Base-by-base conservation (phyloP, 1,139 yeast genomes). In the Zygosaccharomyces pseudobailii region DNA sequence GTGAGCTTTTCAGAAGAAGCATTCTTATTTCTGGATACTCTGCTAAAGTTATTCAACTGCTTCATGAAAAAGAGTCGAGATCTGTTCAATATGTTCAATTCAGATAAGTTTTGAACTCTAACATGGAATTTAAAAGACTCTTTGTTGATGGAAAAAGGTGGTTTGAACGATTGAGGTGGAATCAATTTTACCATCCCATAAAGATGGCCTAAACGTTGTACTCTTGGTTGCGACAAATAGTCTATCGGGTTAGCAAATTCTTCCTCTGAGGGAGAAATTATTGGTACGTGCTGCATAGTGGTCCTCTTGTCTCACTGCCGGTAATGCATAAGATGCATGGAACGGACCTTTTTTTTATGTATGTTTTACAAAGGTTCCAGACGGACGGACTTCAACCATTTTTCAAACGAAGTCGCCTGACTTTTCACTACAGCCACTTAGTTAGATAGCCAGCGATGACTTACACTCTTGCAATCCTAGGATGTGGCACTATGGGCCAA, bases 401-500 rank as follows among this genome's bases (percentile, higher is more conserved):
- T 32, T 38, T 32, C 41, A n/a, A 32, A 38, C 41, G n/a, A 38
- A 21, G 24, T 27, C 17, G 23, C 23, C 30, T 32, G 17, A 38
- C 34, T 21, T 35, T 22, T 35, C 13, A 20, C 13, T n/a, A 10
- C 24, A 37, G 13, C 30, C 9, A 30, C n/a, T 24, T 8, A 6
- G 27, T 24, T 8, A 37, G 22, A 20, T 36, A 13, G n/a, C 8
- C 25, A 23, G 19, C 31, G 33, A 57, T 58, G 62, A 57, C 56
- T 46, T 69, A 68, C 56, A 85, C 92, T 3, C 71, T 92, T 47
- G 78, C 94, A 17, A 83, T 92, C 24, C 74, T 92, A 49, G 99
- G 97, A 38, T 82, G 95, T 59, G 99, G 99, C 49, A 90, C 87
- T 48, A 87, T 92, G 92, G 97, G 98, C 49, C 85, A 94, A 28